Conservation (phyloP, 2,329 filamentous ascomycete species). For the Alternaria postmessia region DNA sequence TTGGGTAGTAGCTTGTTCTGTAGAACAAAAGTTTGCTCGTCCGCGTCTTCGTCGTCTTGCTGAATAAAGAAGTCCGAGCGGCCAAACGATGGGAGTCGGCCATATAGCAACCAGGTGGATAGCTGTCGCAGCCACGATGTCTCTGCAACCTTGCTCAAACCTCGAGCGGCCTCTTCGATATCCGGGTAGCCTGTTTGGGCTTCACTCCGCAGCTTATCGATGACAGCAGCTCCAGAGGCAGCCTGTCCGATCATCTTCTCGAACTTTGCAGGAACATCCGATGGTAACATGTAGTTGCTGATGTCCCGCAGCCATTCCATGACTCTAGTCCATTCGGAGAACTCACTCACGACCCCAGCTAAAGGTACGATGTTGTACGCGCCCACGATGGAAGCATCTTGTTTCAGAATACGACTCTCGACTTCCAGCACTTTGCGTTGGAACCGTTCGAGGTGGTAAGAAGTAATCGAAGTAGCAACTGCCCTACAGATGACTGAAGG, state of each 20-base stretch:
- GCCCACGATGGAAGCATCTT: constrained; percentile 82
- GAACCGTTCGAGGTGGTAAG: constrained; percentile 79
- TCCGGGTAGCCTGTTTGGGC: constrained; percentile 89
- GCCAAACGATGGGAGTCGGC: constrained; percentile 79
- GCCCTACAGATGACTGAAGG: constrained; percentile 85
- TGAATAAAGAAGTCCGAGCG: constrained; percentile 85
- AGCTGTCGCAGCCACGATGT: constrained; percentile 91
- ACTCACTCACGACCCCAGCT: constrained; percentile 82
- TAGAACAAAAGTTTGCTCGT: constrained; percentile 41
- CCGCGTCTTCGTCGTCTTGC: constrained; percentile 43
- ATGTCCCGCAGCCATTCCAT: constrained; percentile 88
- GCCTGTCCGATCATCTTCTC: constrained; percentile 22
- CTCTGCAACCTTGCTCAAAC: constrained; percentile 80
- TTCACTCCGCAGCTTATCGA: constrained; percentile 78
- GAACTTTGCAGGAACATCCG: constrained; percentile 24
- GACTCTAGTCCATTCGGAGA: constrained; percentile 83
- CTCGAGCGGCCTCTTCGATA: constrained; percentile 77
- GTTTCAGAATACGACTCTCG: constrained; percentile 77
- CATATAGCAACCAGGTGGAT: constrained; percentile 90
- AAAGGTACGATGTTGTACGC: constrained; percentile 93
- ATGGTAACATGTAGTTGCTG: constrained; percentile 70
- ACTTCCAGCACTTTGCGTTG: constrained; percentile 85
- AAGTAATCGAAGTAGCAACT: constrained; percentile 78
- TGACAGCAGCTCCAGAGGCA: constrained; percentile 75
- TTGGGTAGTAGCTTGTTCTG: constrained; percentile 70